A percentile compares a stretch with the other conserved stretches of the same genome.
Conservation (phyloP, 352 stramenopile genomes). For the Pythium pyrilobum region DNA sequence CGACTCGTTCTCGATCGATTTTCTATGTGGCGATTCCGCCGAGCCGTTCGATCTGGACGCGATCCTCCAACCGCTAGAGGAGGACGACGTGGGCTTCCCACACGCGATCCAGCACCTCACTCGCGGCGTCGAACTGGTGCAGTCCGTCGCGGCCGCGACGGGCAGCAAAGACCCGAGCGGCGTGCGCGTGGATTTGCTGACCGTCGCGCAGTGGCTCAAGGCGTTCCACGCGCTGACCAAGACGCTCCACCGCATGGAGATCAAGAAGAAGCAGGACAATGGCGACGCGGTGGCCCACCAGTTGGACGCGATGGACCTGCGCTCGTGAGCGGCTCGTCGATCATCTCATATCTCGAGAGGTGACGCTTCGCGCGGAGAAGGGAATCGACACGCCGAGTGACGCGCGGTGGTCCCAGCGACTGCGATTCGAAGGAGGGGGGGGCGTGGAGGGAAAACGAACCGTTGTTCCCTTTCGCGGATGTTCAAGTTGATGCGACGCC, state of each 20-base stretch:
- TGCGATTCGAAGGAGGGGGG: constrained; percentile 6
- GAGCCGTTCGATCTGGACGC: constrained; percentile 21
- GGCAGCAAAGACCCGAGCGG: constrained; percentile 27
- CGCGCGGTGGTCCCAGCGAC: not conserved
- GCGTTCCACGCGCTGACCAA: constrained; percentile 54
- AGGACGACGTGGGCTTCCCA: constrained; percentile 55
- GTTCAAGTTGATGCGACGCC: constrained; percentile 21
- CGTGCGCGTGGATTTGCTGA: constrained; percentile 47
- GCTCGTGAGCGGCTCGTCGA: not conserved
- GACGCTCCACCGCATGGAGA: constrained; percentile 46
- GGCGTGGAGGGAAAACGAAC: not conserved
- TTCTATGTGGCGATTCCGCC: constrained; percentile 14
- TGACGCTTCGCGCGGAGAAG: no score
- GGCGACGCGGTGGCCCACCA: not conserved
- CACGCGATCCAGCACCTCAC: constrained; percentile 51
- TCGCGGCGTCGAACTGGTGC: constrained; percentile 55
- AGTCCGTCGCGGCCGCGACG: constrained; percentile 7
- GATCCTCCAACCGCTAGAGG: constrained; percentile 38
- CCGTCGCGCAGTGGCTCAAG: constrained; percentile 56
- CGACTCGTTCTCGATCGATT: constrained; percentile 32
- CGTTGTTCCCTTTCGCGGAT: not conserved
- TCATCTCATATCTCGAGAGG: no score
- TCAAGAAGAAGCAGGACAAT: constrained; percentile 32
- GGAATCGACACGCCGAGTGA: no score
- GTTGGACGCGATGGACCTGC: not conserved